phyloP scores from a whole-genome alignment of 1,284 basidiomycete genomes.

The Boletellus dicymbophilus region DNA sequence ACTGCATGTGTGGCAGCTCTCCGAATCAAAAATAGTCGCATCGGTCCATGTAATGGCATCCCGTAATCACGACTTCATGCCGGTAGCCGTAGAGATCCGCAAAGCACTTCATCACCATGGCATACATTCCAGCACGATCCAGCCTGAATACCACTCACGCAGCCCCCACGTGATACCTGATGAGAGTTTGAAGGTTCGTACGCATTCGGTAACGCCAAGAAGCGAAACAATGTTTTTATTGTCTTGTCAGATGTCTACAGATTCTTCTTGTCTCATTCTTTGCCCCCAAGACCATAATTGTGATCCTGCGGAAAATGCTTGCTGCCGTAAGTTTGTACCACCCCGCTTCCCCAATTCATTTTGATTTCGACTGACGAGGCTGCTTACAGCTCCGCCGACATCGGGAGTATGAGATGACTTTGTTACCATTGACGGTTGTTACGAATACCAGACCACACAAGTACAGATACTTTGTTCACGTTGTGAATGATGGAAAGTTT shows the following conservation, averaged over 20 bases:
- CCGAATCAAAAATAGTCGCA: constrained; percentile 89
- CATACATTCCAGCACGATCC: constrained; percentile 93
- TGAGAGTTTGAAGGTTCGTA: constrained; percentile 45
- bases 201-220: background rate
- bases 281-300: constrained; percentile 69
- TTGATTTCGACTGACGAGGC: constrained; percentile 1
- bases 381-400: constrained; percentile 46
- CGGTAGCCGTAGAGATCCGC: constrained; percentile 83
- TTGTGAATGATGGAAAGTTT: constrained; percentile 71
- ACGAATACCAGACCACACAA: background rate
- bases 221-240: background rate
- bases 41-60: constrained; percentile 94
- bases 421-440: background rate
- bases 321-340: constrained; percentile 85
- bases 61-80: constrained; percentile 87
- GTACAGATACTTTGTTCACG: constrained; percentile 12
- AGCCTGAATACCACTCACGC: constrained; percentile 68
- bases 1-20: constrained; percentile 96
- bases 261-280: constrained; percentile 49
- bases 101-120: constrained; percentile 86
- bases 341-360: background rate
- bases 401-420: constrained; percentile 40
- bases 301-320: constrained; percentile 69
- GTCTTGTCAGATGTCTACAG: constrained; percentile 37
- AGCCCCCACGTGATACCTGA: constrained; percentile 36